Conservation (phyloP, 2,329 filamentous ascomycete genomes). For the Coniochaeta prunicola region DNA sequence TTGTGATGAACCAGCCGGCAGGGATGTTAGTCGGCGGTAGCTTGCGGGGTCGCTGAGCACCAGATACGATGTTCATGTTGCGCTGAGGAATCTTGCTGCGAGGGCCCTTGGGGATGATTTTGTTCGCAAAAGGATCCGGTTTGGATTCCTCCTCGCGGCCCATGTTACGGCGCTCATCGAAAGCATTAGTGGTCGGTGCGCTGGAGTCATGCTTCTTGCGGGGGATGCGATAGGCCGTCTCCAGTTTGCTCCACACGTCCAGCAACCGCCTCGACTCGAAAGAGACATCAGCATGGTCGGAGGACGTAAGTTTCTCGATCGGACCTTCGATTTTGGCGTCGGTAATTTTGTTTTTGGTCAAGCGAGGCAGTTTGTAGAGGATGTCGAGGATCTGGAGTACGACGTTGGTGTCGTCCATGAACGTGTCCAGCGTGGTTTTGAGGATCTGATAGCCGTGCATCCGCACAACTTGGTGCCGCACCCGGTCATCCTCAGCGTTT, state of each 20-base stretch:
- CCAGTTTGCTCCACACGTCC: constrained; percentile 80
- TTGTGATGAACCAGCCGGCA: constrained; percentile 77
- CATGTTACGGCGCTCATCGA: constrained; percentile 53
- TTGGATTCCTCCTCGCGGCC: constrained; percentile 35
- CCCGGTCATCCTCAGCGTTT: constrained; percentile 75
- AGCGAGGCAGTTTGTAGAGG: constrained; percentile 76
- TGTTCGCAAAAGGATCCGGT: constrained; percentile 35
- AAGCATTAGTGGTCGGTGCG: constrained; percentile 44
- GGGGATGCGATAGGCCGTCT: constrained; percentile 87
- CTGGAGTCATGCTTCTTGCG: constrained; percentile 78
- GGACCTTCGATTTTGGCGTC: constrained; percentile 91
- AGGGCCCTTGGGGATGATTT: constrained; percentile 50
- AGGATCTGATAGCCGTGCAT: constrained; percentile 98
- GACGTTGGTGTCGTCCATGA: constrained; percentile 84
- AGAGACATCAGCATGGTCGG: constrained; percentile 68
- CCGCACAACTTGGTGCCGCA: constrained; percentile 81
- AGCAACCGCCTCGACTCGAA: constrained; percentile 64
- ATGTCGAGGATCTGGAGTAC: constrained; percentile 86
- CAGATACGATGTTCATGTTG: constrained; percentile 40
- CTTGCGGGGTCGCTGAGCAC: constrained; percentile 43
- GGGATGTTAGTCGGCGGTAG: constrained; percentile 55
- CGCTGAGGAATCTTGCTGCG: constrained; percentile 53
- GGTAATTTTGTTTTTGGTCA: constrained; percentile 94
- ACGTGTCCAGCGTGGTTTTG: constrained; percentile 77
- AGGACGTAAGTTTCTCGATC: constrained; percentile 59